Conservation (phyloP, 2,329 filamentous ascomycete species). For the Fusarium sp. region DNA sequence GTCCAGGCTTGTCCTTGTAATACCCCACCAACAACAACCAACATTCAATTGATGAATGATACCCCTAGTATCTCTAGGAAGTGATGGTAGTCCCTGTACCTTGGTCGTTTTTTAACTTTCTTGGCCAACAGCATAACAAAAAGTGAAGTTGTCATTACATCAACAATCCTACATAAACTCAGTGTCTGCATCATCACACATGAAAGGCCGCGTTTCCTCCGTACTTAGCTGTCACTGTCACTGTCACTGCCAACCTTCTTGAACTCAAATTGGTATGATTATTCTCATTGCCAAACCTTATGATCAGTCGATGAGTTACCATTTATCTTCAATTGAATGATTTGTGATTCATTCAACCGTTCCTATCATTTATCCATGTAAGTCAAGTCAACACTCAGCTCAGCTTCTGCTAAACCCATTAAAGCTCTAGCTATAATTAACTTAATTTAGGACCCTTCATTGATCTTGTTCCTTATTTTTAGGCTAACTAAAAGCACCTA, state of each 20-base stretch:
- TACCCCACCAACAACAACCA: slow-evolving; percentile 4
- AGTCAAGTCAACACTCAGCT: neutral
- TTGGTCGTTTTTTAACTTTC: neutral
- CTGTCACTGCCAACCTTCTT: neutral
- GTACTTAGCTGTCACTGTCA: neutral
- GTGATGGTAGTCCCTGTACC: neutral
- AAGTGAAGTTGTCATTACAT: slow-evolving; percentile 2
- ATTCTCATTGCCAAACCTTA: neutral
- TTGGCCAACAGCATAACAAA: neutral
- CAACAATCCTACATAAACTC: slow-evolving; percentile 9
- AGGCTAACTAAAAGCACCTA: slow-evolving; percentile 12
- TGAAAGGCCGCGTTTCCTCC: slow-evolving; percentile 27
- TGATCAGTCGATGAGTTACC: neutral
- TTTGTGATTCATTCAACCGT: neutral
- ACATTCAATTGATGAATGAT: neutral
- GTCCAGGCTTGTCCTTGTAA: neutral
- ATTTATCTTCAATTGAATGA: neutral
- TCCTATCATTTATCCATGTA: neutral
- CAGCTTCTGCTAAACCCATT: neutral
- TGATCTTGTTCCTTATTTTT: slow-evolving; percentile 26
- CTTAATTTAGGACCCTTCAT: slow-evolving; percentile 2
- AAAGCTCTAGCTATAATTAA: slow-evolving; percentile 10
- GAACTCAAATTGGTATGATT: slow-evolving; percentile 1
- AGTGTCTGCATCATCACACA: slow-evolving; percentile 26
- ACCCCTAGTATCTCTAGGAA: neutral